Percentiles rank a stretch among this genome's conserved stretches.
Evolutionary conservation across 768 basidiomycete genomes (phyloP).

Genomic region (Mrakia frigida): DNA sequence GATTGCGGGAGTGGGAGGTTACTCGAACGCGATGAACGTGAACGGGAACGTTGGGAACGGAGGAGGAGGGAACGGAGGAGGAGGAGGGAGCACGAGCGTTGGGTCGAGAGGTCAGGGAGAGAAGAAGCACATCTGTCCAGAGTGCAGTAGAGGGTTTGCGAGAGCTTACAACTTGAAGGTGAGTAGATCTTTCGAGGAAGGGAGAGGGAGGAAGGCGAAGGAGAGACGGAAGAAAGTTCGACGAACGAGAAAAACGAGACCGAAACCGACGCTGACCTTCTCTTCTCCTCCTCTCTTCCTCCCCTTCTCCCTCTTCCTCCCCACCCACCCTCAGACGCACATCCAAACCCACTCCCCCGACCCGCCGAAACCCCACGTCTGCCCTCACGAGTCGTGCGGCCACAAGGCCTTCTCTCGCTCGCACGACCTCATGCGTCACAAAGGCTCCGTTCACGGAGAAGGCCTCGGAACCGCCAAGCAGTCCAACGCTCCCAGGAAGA

Average conservation of each 20-base stretch:
- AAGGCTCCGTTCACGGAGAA: slow-evolving; percentile 76
- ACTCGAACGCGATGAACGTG: not conserved
- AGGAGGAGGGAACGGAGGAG: not conserved
- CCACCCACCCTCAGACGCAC: slow-evolving; percentile 52
- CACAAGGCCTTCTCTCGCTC: slow-evolving; percentile 83
- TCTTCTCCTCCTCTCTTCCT: not conserved
- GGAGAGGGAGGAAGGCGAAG: too few relatives aligned
- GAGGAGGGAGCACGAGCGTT: not conserved
- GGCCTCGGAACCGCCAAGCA: slow-evolving; percentile 37
- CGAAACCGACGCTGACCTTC: not conserved
- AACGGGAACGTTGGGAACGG: not conserved
- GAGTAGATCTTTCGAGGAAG: slow-evolving; percentile 31
- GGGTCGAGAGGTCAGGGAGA: slow-evolving; percentile 3
- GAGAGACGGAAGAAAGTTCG: not conserved
- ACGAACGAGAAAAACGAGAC: not conserved
- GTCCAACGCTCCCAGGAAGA: slow-evolving; percentile 14
- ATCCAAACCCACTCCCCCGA: slow-evolving; percentile 91
- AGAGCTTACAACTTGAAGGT: slow-evolving; percentile 90
- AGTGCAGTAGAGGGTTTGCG: slow-evolving; percentile 59
- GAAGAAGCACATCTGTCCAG: slow-evolving; percentile 26
- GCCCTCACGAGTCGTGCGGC: slow-evolving; percentile 76
- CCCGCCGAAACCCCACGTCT: slow-evolving; percentile 80
- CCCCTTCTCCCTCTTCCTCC: not conserved
- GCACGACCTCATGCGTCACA: slow-evolving; percentile 86
- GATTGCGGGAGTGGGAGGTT: not conserved